Evolutionary conservation across 2,329 filamentous ascomycete species (phyloP).

Genomic region (Colletotrichum sp.): DNA sequence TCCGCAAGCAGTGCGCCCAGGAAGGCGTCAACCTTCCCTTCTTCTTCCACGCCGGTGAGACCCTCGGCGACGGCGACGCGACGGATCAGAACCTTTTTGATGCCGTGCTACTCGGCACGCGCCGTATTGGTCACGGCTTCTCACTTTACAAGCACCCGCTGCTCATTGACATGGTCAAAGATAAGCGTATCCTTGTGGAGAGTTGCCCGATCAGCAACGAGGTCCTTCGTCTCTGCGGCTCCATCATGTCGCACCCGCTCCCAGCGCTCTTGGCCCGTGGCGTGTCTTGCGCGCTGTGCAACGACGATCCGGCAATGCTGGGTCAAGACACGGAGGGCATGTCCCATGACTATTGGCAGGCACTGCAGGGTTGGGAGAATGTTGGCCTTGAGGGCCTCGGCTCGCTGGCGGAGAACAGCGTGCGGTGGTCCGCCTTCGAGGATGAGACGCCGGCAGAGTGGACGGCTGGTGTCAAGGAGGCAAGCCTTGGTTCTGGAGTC

Average conservation of each 20-base stretch:
- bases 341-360: slow-evolving; percentile 88
- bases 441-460: slow-evolving; percentile 72
- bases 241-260: slow-evolving; percentile 74
- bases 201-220: slow-evolving; percentile 85
- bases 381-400: slow-evolving; percentile 80
- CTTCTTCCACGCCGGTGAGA: slow-evolving; percentile 88
- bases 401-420: slow-evolving; percentile 81
- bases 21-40: slow-evolving; percentile 79
- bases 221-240: slow-evolving; percentile 72
- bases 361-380: slow-evolving; percentile 82
- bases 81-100: slow-evolving; percentile 71
- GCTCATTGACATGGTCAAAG: slow-evolving; percentile 79
- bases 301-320: slow-evolving; percentile 81
- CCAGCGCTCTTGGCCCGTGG: slow-evolving; percentile 79
- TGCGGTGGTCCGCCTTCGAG: slow-evolving; percentile 82
- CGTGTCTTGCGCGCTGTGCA: slow-evolving; percentile 76
- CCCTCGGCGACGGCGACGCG: slow-evolving; percentile 53
- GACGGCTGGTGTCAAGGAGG: slow-evolving; percentile 70
- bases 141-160: slow-evolving; percentile 84
- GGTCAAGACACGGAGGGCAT: slow-evolving; percentile 78
- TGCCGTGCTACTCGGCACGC: slow-evolving; percentile 77
- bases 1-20: slow-evolving; percentile 76
- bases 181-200: slow-evolving; percentile 80
- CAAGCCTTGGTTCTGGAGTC: slow-evolving; percentile 68
- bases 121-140: slow-evolving; percentile 82